Evolutionary conservation across 345 rosid species (phyloP).

Genomic region (Gossypium longicalyx): DNA sequence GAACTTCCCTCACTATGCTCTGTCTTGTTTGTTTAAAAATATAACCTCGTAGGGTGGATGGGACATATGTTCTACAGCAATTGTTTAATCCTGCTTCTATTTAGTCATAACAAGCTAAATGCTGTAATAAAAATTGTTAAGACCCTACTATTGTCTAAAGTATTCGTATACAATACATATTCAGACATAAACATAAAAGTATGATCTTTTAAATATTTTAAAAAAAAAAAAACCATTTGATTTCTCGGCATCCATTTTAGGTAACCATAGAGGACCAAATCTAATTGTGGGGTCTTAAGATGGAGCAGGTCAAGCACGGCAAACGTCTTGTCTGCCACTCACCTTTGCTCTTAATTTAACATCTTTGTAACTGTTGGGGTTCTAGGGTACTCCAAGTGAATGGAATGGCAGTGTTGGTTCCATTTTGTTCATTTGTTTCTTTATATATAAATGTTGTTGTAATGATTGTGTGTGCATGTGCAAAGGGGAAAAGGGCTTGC

Average conservation of each 20-base stretch:
- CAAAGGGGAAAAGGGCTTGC: neutral
- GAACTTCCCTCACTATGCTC: neutral
- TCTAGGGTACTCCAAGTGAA: neutral
- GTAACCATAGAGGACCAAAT: slow-evolving; percentile 1
- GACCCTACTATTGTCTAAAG: neutral
- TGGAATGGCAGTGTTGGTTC: neutral
- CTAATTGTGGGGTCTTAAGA: slow-evolving; percentile 10
- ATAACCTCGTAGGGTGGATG: neutral
- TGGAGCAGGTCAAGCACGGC: slow-evolving; percentile 13
- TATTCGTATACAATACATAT: neutral
- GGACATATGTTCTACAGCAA: neutral
- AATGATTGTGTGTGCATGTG: slow-evolving; percentile 31
- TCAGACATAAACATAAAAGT: neutral
- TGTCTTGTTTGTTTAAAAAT: neutral
- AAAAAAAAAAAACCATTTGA: neutral
- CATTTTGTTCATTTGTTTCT: neutral
- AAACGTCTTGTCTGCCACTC: slow-evolving; percentile 16
- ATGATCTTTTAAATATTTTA: neutral
- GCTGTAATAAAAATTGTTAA: neutral
- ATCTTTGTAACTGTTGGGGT: neutral
- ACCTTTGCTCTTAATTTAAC: neutral
- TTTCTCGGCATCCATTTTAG: neutral
- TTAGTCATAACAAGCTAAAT: neutral
- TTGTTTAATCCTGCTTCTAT: neutral
- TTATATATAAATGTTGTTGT: slow-evolving; percentile 38